phyloP scores from a whole-genome alignment of 768 basidiomycete genomes.

The Collybia nuda region DNA sequence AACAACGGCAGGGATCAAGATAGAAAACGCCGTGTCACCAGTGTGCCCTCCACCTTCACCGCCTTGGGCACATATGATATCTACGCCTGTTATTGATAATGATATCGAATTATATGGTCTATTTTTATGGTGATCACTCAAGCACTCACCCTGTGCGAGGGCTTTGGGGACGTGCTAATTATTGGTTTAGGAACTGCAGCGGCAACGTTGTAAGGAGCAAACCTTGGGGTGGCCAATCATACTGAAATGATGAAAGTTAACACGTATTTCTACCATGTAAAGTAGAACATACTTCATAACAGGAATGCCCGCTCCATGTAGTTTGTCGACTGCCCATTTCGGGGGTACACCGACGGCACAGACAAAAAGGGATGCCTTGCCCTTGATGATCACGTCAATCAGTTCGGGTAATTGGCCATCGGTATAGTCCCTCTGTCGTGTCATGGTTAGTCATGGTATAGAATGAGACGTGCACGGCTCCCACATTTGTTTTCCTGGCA shows the following conservation, averaged over 20 bases:
- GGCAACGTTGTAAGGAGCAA: not conserved
- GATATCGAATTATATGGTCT: not conserved
- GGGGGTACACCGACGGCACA: slow-evolving; percentile 86
- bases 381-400: slow-evolving; percentile 75
- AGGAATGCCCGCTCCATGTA: slow-evolving; percentile 75
- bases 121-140: slow-evolving; percentile 11
- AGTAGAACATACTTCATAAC: slow-evolving; percentile 75
- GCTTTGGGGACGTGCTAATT: slow-evolving; percentile 70
- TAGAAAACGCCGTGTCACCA: slow-evolving; percentile 77
- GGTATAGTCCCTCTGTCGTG: slow-evolving; percentile 60
- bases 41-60: slow-evolving; percentile 91
- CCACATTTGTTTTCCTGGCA: slow-evolving; percentile 79
- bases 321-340: slow-evolving; percentile 75
- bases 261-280: not conserved
- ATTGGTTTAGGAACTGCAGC: not conserved
- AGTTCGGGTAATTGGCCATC: slow-evolving; percentile 75
- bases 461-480: slow-evolving; percentile 9
- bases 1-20: slow-evolving; percentile 80
- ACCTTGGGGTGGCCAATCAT: slow-evolving; percentile 89
- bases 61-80: slow-evolving; percentile 87
- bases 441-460: not conserved
- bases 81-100: slow-evolving; percentile 54
- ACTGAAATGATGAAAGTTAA: slow-evolving; percentile 31
- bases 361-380: slow-evolving; percentile 76
- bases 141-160: slow-evolving; percentile 57